phyloP scores from a whole-genome alignment of 2,329 filamentous ascomycete species.

The Fusarium euwallaceae region DNA sequence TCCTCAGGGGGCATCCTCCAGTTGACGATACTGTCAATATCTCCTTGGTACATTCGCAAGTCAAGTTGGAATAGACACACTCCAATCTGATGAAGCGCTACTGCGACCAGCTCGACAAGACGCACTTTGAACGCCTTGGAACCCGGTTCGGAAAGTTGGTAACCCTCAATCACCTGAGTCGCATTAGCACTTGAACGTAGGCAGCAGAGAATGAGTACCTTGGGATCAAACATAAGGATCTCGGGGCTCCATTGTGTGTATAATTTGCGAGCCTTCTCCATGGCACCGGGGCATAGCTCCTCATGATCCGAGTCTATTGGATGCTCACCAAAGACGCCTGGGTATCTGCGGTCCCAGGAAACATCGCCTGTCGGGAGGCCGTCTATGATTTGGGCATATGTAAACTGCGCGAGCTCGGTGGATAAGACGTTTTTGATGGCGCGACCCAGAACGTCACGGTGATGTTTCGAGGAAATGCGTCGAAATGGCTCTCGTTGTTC shows the following conservation, averaged over 20 bases:
- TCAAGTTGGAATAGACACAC: slow-evolving; percentile 16
- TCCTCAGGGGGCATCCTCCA: slow-evolving; percentile 22
- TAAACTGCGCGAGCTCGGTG: slow-evolving; percentile 13
- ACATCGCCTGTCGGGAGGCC: slow-evolving; percentile 26
- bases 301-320: slow-evolving; percentile 26
- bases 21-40: slow-evolving; percentile 13
- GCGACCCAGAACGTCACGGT: not conserved
- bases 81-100: slow-evolving; percentile 22
- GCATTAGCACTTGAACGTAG: not conserved
- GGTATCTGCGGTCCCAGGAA: slow-evolving; percentile 20
- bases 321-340: slow-evolving; percentile 27
- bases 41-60: slow-evolving; percentile 10
- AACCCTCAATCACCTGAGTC: not conserved
- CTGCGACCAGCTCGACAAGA: slow-evolving; percentile 15
- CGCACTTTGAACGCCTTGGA: slow-evolving; percentile 9
- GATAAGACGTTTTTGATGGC: slow-evolving; percentile 20
- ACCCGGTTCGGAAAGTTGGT: not conserved
- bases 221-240: slow-evolving; percentile 19
- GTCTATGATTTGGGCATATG: slow-evolving; percentile 36
- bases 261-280: not conserved
- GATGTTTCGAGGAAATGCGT: not conserved
- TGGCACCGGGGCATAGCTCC: slow-evolving; percentile 7
- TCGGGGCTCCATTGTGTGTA: slow-evolving; percentile 11
- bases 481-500: not conserved
- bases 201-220: not conserved